phyloP scores from a whole-genome alignment of 169 alveolate genomes.

The Besnoitia besnoiti region DNA sequence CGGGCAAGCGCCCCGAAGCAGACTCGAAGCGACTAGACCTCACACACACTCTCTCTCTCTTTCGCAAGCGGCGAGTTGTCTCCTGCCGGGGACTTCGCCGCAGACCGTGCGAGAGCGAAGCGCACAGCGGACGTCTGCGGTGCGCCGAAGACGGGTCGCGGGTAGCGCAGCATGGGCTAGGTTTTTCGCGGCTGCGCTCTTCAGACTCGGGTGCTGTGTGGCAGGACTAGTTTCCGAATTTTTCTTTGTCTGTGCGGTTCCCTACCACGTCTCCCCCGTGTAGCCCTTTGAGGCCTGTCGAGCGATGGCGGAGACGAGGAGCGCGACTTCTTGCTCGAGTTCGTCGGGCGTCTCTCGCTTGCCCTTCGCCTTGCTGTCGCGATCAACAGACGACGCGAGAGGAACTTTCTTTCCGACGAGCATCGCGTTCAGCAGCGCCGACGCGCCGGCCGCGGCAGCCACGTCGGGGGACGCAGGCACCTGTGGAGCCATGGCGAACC shows the following conservation, averaged over 20 bases:
- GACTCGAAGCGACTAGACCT: no score
- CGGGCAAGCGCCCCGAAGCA: no score
- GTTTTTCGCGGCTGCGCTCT: constrained; percentile 4
- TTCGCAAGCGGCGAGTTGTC: no score
- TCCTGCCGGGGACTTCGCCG: no score
- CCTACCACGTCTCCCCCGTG: constrained; percentile 67
- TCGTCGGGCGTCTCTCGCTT: constrained; percentile 37
- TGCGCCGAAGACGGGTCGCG: no score
- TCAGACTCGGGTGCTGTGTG: no score
- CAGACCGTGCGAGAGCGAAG: no score
- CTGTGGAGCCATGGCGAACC: background rate
- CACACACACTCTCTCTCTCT: no score
- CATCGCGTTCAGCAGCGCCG: background rate
- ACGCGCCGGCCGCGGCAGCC: background rate
- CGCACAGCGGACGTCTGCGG: no score
- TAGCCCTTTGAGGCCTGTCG: constrained; percentile 66
- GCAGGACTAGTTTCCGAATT: background rate
- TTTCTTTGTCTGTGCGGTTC: background rate
- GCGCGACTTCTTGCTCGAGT: constrained; percentile 53
- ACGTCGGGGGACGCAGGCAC: background rate
- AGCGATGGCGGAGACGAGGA: constrained; percentile 59
- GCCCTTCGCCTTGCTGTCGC: background rate
- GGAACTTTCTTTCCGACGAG: background rate
- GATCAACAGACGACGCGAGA: background rate
- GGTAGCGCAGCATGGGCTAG: no score